Evolutionary conservation across 2,329 filamentous ascomycete species (phyloP), one percentile per base, ranked within the genome.

Genomic region (Nothophoma quercina): DNA sequence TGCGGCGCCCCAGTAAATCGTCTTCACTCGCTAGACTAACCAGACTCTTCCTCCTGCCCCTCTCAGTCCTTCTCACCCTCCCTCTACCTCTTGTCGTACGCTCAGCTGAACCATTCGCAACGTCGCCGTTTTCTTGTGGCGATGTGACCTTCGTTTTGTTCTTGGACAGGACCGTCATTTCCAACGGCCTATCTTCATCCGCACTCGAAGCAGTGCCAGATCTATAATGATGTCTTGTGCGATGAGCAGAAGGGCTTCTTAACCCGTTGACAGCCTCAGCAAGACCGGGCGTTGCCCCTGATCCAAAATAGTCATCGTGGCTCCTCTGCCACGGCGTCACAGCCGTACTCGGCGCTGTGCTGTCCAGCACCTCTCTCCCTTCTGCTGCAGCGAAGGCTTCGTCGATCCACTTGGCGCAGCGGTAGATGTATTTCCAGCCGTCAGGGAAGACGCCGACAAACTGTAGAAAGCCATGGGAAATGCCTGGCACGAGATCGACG

Each of bases 401-500:
- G 38, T 88, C 82, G 62, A 97, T 92, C 93, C 93, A 98, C 13
- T 81, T 78, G 0, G 86, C 88, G 58, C 89, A 90, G 26, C 88
- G 84, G 59, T 89, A 85, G 63, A 98, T 90, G 68, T 96, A 88
- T 65, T 88, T 89, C 90, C 92, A 96, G 1, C 90, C 93, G 7
- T 95, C 91, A 0, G 92, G 92, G 63, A 96, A 99, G 3, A 97
- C 80, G 1, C 85, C 82, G 0, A 91, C 91, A 69, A 99, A 96
- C 69, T 97, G 93, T 63, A 97, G 77, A 74, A 99, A 99, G 1
- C 95, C 95, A 67, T 99, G 95, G 4, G 88, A 92, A 40, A 96
- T 91, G 0, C 93, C 93, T 0, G 93, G 92, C 4, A 99, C 87
- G 19, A 98, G 79, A 15, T 87, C 85, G 1, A 97, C 90, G 67